These are phyloP conservation scores for Lipomyces orientalis DNA, from an alignment of 805 yeast species.

Conservation along the genomic window DNA sequence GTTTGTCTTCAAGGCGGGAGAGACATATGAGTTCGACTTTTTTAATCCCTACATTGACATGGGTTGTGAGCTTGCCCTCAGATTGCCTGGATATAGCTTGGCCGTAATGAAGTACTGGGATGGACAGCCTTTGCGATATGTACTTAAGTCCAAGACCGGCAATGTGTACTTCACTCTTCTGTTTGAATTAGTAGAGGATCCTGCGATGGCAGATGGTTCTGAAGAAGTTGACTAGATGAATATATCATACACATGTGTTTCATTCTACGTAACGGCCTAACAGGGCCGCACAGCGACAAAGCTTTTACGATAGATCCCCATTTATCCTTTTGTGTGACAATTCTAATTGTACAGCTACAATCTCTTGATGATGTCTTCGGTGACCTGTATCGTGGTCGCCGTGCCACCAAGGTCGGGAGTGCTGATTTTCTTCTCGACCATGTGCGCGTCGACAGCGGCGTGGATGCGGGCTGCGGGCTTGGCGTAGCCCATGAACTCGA, in stretches of 20 bases:
- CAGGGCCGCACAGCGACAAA: background rate
- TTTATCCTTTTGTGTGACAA: background rate
- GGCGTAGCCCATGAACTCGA: constrained; percentile 92
- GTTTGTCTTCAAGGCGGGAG: constrained; percentile 51
- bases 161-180: constrained; percentile 41
- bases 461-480: constrained; percentile 91
- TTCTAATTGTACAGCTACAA: constrained; percentile 43
- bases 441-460: constrained; percentile 92
- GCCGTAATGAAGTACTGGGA: constrained; percentile 48
- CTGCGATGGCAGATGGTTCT: background rate
- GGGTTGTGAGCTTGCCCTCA: constrained; percentile 56
- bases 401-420: constrained; percentile 97
- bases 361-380: constrained; percentile 75
- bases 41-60: constrained; percentile 58
- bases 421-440: constrained; percentile 74
- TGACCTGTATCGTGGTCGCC: constrained; percentile 83
- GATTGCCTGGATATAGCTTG: constrained; percentile 56
- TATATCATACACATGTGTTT: background rate
- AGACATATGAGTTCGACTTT: constrained; percentile 57
- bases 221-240: background rate
- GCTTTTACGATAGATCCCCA: background rate
- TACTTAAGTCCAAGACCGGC: constrained; percentile 42
- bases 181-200: constrained; percentile 35
- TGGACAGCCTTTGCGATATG: constrained; percentile 48
- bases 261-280: background rate